phyloP scores from a whole-genome alignment of 1,284 basidiomycete genomes.

The Apiotrichum veenhuisii region DNA sequence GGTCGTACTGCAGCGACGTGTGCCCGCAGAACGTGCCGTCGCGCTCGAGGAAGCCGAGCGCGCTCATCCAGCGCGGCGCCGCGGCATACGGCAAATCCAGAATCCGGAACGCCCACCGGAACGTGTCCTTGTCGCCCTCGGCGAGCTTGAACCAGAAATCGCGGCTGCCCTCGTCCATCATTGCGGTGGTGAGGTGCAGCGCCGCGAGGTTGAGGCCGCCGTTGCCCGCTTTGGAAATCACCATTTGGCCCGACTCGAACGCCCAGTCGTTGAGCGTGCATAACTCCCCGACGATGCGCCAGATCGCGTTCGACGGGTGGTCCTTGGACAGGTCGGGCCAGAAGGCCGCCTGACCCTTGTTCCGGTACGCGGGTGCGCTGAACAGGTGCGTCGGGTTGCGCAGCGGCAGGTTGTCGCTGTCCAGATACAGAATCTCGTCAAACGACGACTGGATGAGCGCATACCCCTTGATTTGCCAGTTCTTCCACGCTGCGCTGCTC shows the following conservation, averaged over 20 bases:
- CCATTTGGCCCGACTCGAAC: conserved; percentile 51
- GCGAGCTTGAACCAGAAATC: conserved; percentile 53
- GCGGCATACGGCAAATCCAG: conserved; percentile 46
- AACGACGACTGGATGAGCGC: conserved; percentile 52
- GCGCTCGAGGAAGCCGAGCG: conserved; percentile 41
- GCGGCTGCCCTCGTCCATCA: conserved; percentile 30
- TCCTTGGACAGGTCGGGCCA: conserved; percentile 55
- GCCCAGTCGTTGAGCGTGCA: conserved; percentile 47
- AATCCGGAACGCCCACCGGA: conserved; percentile 51
- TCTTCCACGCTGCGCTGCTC: conserved; percentile 37
- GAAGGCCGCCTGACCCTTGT: conserved; percentile 50
- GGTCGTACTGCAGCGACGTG: conserved; percentile 45
- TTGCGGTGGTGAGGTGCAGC: conserved; percentile 47
- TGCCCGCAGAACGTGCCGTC: conserved; percentile 51
- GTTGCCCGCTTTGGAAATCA: conserved; percentile 53
- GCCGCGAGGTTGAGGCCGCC: conserved; percentile 52
- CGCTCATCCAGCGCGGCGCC: conserved; percentile 49
- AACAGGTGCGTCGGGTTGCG: conserved; percentile 50
- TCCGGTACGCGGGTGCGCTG: conserved; percentile 40
- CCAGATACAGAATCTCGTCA: conserved; percentile 51
- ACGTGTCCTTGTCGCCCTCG: conserved; percentile 52
- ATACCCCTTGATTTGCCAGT: conserved; percentile 50
- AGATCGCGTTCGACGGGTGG: conserved; percentile 53
- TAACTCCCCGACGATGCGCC: conserved; percentile 51
- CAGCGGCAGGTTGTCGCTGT: conserved; percentile 51